phyloP scores from a whole-genome alignment of 2,329 filamentous ascomycete species.

The Cytospora chrysosperma region DNA sequence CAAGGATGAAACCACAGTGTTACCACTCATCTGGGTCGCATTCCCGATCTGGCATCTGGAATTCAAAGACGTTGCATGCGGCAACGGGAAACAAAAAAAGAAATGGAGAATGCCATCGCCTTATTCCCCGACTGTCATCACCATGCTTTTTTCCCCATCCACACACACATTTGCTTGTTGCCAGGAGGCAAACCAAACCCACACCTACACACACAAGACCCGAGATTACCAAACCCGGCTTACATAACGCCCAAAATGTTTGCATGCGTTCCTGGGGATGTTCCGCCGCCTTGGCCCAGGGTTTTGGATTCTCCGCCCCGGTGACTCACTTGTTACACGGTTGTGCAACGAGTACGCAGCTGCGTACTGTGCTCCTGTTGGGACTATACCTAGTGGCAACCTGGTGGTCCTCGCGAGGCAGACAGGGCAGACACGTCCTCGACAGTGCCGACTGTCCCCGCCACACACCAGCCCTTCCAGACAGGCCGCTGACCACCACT shows the following conservation, averaged over 20 bases:
- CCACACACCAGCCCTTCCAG: not conserved
- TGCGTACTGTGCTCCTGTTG: not conserved
- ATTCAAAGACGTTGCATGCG: slow-evolving; percentile 9
- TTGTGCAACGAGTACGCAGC: not conserved
- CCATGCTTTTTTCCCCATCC: not conserved
- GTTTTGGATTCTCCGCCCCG: too few relatives aligned
- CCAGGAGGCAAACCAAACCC: not conserved
- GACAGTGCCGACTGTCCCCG: not conserved
- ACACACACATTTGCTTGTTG: not conserved
- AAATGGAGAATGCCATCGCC: not conserved
- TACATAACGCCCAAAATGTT: not conserved
- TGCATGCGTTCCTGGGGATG: not conserved
- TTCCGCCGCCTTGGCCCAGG: too few relatives aligned
- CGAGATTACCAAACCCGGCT: not conserved
- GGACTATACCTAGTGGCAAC: not conserved
- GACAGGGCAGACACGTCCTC: not conserved
- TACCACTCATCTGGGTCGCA: not conserved
- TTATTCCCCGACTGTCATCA: not conserved
- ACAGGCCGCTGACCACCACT: not conserved
- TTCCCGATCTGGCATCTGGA: not conserved
- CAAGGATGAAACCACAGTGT: not conserved
- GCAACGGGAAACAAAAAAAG: slow-evolving; percentile 3
- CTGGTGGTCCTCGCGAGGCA: not conserved
- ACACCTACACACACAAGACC: not conserved
- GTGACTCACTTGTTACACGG: not conserved